A percentile compares a stretch with the other conserved stretches of the same genome.
phyloP scores from a whole-genome alignment of 1,284 basidiomycete genomes.

The Fomitopsis palustris region DNA sequence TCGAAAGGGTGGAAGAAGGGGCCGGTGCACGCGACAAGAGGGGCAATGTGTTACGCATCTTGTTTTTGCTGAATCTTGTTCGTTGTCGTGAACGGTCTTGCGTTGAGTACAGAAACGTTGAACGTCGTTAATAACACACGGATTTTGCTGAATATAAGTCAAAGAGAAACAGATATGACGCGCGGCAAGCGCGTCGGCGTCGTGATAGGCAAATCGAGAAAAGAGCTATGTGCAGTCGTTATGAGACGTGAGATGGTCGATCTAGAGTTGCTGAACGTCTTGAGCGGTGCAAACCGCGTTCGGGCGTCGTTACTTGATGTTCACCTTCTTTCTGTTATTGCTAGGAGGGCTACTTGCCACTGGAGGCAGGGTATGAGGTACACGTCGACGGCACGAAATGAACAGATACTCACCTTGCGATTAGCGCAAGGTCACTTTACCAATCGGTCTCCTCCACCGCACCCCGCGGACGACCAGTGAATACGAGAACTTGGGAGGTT shows the following conservation, averaged over 20 bases:
- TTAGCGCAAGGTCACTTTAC: slow-evolving; percentile 20
- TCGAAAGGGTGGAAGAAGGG: slow-evolving; percentile 17
- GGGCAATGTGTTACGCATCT: slow-evolving; percentile 34
- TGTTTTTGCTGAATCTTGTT: slow-evolving; percentile 22
- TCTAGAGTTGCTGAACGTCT: slow-evolving; percentile 12
- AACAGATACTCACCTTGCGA: slow-evolving; percentile 16
- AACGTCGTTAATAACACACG: slow-evolving; percentile 24
- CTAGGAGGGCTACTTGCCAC: slow-evolving; percentile 20
- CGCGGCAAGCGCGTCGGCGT: slow-evolving; percentile 14
- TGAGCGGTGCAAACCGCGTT: slow-evolving; percentile 11
- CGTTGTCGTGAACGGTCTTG: slow-evolving; percentile 15
- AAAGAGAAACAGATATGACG: slow-evolving; percentile 9
- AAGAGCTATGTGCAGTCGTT: slow-evolving; percentile 17
- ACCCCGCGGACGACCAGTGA: slow-evolving; percentile 16
- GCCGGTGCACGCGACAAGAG: slow-evolving; percentile 30
- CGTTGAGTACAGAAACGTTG: slow-evolving; percentile 13
- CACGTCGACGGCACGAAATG: neutral
- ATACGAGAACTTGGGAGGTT: slow-evolving; percentile 13
- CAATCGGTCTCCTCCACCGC: slow-evolving; percentile 20
- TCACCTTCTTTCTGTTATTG: slow-evolving; percentile 8
- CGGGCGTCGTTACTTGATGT: slow-evolving; percentile 23
- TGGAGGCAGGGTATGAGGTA: slow-evolving; percentile 7
- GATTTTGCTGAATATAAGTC: slow-evolving; percentile 12
- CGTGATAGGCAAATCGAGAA: slow-evolving; percentile 14
- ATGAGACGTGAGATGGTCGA: slow-evolving; percentile 15